Base-by-base conservation (phyloP, 2,329 filamentous ascomycete species). In the Neofusicoccum cordaticola region DNA sequence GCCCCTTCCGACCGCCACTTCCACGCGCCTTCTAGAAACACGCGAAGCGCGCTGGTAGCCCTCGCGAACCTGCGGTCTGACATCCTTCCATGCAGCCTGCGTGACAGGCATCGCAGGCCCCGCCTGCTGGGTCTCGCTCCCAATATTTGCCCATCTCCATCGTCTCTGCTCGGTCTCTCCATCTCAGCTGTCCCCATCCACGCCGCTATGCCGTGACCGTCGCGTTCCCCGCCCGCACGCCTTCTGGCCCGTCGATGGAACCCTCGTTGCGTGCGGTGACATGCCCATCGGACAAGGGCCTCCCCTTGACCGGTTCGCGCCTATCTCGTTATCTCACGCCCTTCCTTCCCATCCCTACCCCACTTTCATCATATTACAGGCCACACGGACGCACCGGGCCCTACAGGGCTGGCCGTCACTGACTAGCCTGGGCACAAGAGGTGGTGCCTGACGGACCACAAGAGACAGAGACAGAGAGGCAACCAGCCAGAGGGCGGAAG, bases 331-430 rank as follows among this genome's bases (percentile, higher is more conserved):
- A 34, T 47, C 31, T n/a, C 12, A 19, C 42, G 42, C n/a, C 7
- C 8, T n/a, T 17, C 42, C 7, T 15, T 44, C 8, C 12, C 41
- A n/a, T 11, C 15, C 9, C 13, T 47, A 60, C 56, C 56, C 56
- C 56, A 60, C 56, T 60, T 58, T 45, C 53, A 58, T 58, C 53
- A 57, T 39, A 44, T 19, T 42, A 57, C 17, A 31, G 4, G n/a
- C 6, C 52, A 44, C 52, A 58, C 39, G 22, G 53, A 58, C 53
- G 22, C 22, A 6, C 13, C 34, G 13, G 2, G 22, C 12, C 27
- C 56, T 58, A 45, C 53, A 58, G 53, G 53, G 53, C 53, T 58
- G 53, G 34, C n/a, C 2, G n/a, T 15, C 27, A 31, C 27, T 31
- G 27, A 31, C 27, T 31, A 31, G 27, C 27, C 6, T 31, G 27